Percentiles rank a stretch among this genome's conserved stretches.
Conservation (phyloP, 1,139 yeast species). For the Spencermartinsiella ligniputridi region DNA sequence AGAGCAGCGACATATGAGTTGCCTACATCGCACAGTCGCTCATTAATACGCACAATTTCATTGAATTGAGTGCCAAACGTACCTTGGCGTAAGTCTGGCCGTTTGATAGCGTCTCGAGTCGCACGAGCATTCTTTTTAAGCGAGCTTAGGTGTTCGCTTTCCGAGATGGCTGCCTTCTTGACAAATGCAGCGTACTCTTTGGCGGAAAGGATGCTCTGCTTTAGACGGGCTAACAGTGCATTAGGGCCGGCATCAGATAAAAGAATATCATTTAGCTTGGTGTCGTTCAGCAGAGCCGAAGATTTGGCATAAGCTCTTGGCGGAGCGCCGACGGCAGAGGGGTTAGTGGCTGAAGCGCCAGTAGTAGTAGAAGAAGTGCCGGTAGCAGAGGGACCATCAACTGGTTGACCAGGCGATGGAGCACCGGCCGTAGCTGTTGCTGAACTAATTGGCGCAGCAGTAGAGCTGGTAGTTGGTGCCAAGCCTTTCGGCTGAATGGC, state of each 20-base stretch:
- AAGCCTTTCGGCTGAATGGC: not conserved
- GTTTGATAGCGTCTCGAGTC: conserved; percentile 49
- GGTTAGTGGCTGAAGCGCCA: not conserved
- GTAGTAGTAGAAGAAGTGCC: conserved; percentile 2
- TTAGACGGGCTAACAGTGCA: conserved; percentile 63
- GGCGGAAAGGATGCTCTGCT: conserved; percentile 73
- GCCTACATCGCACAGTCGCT: conserved; percentile 67
- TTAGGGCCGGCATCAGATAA: conserved; percentile 58
- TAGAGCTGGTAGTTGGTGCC: not conserved
- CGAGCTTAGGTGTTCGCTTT: conserved; percentile 73
- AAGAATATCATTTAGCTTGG: conserved; percentile 46
- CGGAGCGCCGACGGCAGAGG: not conserved
- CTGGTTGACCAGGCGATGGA: not conserved
- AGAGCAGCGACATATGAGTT: conserved; percentile 73
- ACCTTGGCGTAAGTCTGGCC: conserved; percentile 54
- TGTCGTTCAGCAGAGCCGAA: conserved; percentile 39
- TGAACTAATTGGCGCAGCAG: not conserved
- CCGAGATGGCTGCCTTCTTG: conserved; percentile 72
- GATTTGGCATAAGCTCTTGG: not conserved
- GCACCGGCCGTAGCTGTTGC: not conserved
- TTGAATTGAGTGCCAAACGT: conserved; percentile 66
- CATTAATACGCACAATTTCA: conserved; percentile 70
- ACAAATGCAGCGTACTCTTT: conserved; percentile 80
- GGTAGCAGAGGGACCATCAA: conserved; percentile 4
- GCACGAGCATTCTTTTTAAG: conserved; percentile 60